Percentiles rank a stretch among this genome's conserved stretches.
Conservation (phyloP, 2,329 filamentous ascomycete genomes). For the Epicoccum nigrum region DNA sequence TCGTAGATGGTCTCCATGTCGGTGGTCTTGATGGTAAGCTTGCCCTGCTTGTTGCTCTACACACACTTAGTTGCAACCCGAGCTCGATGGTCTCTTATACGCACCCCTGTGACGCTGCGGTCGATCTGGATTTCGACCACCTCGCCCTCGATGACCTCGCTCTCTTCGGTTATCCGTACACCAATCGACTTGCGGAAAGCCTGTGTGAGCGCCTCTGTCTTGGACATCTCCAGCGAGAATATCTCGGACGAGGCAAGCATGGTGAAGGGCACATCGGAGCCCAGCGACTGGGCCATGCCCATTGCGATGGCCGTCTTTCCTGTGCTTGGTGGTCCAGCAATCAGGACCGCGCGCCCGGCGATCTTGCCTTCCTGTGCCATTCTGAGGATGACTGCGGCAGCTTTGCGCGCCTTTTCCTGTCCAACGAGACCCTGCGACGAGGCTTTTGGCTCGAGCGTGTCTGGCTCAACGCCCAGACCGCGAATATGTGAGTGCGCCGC, state of each 20-base stretch:
- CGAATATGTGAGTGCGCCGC: slow-evolving; percentile 98
- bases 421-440: slow-evolving; percentile 93
- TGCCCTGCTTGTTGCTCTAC: slow-evolving; percentile 92
- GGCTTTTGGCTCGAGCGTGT: slow-evolving; percentile 84
- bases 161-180: slow-evolving; percentile 98
- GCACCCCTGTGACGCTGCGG: slow-evolving; percentile 85
- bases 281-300: slow-evolving; percentile 97
- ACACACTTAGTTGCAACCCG: slow-evolving; percentile 17
- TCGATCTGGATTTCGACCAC: slow-evolving; percentile 99
- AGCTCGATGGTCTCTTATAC: slow-evolving; percentile 12
- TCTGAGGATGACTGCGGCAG: slow-evolving; percentile 92
- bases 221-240: slow-evolving; percentile 98
- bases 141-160: slow-evolving; percentile 98
- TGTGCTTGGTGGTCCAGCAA: slow-evolving; percentile 94
- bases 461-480: slow-evolving; percentile 89
- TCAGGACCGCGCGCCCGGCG: slow-evolving; percentile 90
- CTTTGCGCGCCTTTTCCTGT: slow-evolving; percentile 95
- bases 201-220: slow-evolving; percentile 96
- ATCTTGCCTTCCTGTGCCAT: slow-evolving; percentile 99
- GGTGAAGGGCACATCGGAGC: slow-evolving; percentile 93
- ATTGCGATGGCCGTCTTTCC: slow-evolving; percentile 99
- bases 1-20: slow-evolving; percentile 99
- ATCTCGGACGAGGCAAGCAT: slow-evolving; percentile 96
- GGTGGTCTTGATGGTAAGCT: slow-evolving; percentile 98
- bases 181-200: slow-evolving; percentile 99